phyloP scores from a whole-genome alignment of 805 yeast species.

The Ogataea allantospora region DNA sequence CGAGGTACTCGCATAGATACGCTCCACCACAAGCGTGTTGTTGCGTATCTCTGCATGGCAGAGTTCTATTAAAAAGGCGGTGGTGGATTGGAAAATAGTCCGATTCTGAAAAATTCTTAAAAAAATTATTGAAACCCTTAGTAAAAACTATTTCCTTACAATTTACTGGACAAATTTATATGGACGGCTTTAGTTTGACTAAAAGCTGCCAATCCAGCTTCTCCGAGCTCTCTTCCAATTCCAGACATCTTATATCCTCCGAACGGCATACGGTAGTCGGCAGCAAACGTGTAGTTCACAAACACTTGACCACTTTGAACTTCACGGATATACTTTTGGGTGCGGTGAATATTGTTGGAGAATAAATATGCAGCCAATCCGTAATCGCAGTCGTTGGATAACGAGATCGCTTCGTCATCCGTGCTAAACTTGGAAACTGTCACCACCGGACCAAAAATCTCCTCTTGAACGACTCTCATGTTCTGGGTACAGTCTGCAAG shows the following conservation, averaged over 20 bases:
- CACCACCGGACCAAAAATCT: slow-evolving; percentile 91
- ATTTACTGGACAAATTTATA: slow-evolving; percentile 34
- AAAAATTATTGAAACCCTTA: not conserved
- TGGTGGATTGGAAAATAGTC: not conserved
- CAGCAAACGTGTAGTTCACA: slow-evolving; percentile 88
- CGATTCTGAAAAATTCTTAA: slow-evolving; percentile 3
- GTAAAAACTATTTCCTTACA: slow-evolving; percentile 17
- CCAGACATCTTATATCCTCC: slow-evolving; percentile 93
- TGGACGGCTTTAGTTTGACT: slow-evolving; percentile 86
- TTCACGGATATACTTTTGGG: slow-evolving; percentile 69
- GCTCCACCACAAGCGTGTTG: slow-evolving; percentile 1
- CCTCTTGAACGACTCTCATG: slow-evolving; percentile 71
- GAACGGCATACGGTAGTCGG: slow-evolving; percentile 85
- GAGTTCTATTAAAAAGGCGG: slow-evolving; percentile 2
- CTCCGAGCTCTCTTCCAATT: slow-evolving; percentile 91
- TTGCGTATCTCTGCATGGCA: slow-evolving; percentile 9
- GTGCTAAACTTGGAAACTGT: slow-evolving; percentile 77
- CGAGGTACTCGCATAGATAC: not conserved
- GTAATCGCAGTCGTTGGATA: slow-evolving; percentile 78
- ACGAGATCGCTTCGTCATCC: slow-evolving; percentile 73
- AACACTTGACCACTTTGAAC: slow-evolving; percentile 88
- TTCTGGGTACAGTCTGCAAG: slow-evolving; percentile 67
- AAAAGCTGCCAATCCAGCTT: slow-evolving; percentile 81
- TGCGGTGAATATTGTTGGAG: slow-evolving; percentile 71
- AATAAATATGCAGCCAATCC: slow-evolving; percentile 93